A percentile compares a stretch with the other conserved stretches of the same genome.
phyloP scores from a whole-genome alignment of 345 rosid species.

The Aurinia saxatilis region DNA sequence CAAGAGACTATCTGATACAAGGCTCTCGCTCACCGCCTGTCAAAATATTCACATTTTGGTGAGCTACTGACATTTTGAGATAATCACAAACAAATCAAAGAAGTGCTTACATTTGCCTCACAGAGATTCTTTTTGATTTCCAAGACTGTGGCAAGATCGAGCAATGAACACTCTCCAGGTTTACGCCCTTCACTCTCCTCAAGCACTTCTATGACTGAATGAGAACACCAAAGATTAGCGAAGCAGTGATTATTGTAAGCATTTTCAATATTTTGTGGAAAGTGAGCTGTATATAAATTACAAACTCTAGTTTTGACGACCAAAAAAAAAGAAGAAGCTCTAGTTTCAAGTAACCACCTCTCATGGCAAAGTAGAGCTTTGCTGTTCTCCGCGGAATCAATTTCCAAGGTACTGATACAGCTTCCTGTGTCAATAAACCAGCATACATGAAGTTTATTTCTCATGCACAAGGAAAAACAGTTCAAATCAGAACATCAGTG shows the following conservation, averaged over 20 bases:
- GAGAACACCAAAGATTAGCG: background rate
- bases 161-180: conserved; percentile 44
- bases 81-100: background rate
- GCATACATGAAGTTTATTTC: background rate
- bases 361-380: conserved; percentile 80
- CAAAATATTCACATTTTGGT: background rate
- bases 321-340: too few relatives aligned
- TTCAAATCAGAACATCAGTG: background rate
- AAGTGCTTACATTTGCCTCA: conserved; percentile 48
- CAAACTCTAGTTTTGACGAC: background rate
- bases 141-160: conserved; percentile 57
- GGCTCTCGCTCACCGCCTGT: conserved; percentile 61
- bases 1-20: conserved; percentile 51
- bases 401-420: conserved; percentile 76
- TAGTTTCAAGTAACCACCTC: conserved; percentile 50
- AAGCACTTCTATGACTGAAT: conserved; percentile 66
- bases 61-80: background rate
- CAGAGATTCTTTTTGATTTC: conserved; percentile 64
- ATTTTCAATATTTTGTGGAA: background rate
- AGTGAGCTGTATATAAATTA: background rate
- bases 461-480: background rate
- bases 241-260: background rate
- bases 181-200: conserved; percentile 57
- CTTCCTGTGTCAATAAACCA: conserved; percentile 45
- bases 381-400: conserved; percentile 58